A percentile compares a stretch with the other conserved stretches of the same genome.
These are phyloP conservation scores for Kernera saxatilis DNA, from an alignment of 345 rosid species.

Conservation along the genomic window DNA sequence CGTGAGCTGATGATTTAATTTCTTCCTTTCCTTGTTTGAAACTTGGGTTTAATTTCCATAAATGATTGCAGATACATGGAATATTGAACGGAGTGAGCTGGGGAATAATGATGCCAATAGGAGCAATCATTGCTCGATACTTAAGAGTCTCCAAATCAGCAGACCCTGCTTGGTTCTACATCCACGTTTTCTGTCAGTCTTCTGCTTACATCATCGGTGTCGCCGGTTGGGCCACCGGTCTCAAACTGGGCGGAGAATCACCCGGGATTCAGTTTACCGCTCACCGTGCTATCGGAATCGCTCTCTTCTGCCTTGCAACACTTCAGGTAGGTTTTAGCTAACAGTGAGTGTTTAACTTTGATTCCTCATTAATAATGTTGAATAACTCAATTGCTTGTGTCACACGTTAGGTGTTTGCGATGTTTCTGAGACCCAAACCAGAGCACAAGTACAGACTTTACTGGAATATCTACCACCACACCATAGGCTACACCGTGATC, in stretches of 20 bases:
- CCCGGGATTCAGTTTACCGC: constrained; percentile 38
- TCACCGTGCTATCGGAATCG: constrained; percentile 67
- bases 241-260: constrained; percentile 76
- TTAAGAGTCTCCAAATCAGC: constrained; percentile 74
- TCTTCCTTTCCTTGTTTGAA: background rate
- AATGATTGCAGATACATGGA: constrained; percentile 66
- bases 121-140: constrained; percentile 71
- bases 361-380: background rate
- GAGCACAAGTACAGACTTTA: constrained; percentile 71
- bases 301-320: constrained; percentile 70
- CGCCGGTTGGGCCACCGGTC: constrained; percentile 83
- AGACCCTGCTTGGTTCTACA: constrained; percentile 86
- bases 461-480: constrained; percentile 84
- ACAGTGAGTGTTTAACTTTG: background rate
- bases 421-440: constrained; percentile 80
- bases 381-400: background rate
- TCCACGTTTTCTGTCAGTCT: constrained; percentile 65
- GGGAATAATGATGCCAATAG: constrained; percentile 83
- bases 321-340: constrained; percentile 45
- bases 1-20: constrained; percentile 36
- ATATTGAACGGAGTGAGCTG: constrained; percentile 75
- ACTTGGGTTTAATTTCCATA: background rate
- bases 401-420: constrained; percentile 50
- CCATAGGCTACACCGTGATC: constrained; percentile 55
- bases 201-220: constrained; percentile 70